phyloP scores from a whole-genome alignment of 208 protist genomes.

The Sergeia podlipaevii region DNA sequence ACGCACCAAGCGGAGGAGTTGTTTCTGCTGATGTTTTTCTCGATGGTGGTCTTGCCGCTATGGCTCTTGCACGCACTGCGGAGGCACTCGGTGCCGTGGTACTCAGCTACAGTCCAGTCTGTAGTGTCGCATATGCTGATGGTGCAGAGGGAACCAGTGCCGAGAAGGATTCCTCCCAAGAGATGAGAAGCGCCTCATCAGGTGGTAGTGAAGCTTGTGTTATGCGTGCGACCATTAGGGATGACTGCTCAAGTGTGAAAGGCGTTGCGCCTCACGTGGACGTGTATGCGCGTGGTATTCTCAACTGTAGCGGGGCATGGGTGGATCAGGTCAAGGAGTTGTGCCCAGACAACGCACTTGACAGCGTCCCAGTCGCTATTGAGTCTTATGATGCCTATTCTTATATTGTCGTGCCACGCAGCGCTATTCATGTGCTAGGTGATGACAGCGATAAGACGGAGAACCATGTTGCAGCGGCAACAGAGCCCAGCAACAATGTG shows the following conservation, averaged over 20 bases:
- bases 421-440: constrained; percentile 18
- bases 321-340: constrained; percentile 49
- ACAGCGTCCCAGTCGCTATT: constrained; percentile 25
- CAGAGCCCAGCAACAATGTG: background rate
- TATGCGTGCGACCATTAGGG: constrained; percentile 11
- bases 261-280: background rate
- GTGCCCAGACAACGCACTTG: constrained; percentile 27
- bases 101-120: constrained; percentile 53
- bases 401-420: constrained; percentile 52
- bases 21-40: constrained; percentile 40
- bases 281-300: constrained; percentile 48
- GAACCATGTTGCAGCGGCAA: background rate
- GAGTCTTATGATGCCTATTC: constrained; percentile 36
- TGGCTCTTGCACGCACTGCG: constrained; percentile 61
- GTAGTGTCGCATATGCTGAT: constrained; percentile 14
- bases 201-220: background rate
- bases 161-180: background rate
- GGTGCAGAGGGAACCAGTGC: too few relatives aligned
- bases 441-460: background rate
- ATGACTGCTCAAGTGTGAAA: too few relatives aligned
- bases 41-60: constrained; percentile 26
- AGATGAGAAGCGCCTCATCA: background rate
- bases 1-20: constrained; percentile 24
- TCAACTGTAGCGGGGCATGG: constrained; percentile 70
- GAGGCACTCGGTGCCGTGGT: constrained; percentile 62